phyloP scores from a whole-genome alignment of 1,284 basidiomycete species.

The Trichosporon sp. region DNA sequence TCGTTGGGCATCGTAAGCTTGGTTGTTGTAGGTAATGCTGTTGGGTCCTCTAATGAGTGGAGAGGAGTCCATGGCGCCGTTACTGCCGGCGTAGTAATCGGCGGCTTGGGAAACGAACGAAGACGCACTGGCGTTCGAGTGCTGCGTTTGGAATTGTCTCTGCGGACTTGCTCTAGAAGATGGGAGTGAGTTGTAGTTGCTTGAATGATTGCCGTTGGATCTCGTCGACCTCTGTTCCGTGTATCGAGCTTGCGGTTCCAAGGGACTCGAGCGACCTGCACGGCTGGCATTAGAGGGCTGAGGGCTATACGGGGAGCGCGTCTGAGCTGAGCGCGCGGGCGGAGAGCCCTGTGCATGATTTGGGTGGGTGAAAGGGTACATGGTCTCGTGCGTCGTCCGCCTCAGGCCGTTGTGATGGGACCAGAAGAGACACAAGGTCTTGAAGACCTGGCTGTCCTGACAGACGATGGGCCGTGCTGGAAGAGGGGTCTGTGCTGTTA shows the following conservation, averaged over 20 bases:
- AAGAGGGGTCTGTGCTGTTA: slow-evolving; percentile 2
- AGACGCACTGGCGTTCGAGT: background rate
- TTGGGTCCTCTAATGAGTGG: background rate
- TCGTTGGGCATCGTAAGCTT: background rate
- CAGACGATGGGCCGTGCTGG: background rate
- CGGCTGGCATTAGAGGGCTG: background rate
- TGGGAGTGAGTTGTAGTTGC: background rate
- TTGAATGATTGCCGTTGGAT: background rate
- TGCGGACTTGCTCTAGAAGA: background rate
- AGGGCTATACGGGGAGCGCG: background rate
- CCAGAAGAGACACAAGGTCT: background rate
- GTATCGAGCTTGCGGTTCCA: background rate
- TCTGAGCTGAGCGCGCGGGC: background rate
- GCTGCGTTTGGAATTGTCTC: background rate
- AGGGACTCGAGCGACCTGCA: background rate
- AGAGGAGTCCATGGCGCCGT: background rate
- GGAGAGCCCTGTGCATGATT: slow-evolving; percentile 1
- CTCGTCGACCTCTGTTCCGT: background rate
- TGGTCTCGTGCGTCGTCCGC: background rate
- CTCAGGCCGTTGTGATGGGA: background rate
- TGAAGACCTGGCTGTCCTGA: background rate
- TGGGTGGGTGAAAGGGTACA: background rate
- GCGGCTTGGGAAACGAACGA: background rate
- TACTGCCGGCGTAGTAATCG: background rate
- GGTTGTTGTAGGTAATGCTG: background rate